Evolutionary conservation across 148 eudicot genomes (phyloP), one percentile per base, ranked within the genome.

Genomic region (Chenopodium berlandieri): DNA sequence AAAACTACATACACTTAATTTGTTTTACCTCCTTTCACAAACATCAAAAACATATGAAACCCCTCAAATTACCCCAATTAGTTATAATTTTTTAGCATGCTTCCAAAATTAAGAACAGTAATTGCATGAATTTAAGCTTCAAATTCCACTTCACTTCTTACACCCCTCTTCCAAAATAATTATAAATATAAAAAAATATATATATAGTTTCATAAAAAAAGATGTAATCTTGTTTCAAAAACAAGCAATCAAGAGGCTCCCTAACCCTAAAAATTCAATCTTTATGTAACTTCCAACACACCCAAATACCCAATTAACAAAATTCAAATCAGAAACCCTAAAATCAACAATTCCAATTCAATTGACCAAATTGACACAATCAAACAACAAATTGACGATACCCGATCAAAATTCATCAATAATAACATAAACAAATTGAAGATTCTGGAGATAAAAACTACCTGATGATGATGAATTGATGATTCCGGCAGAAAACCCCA

Each of bases 291-390:
- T 30, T 52, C 56, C 44, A 40, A 6, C 31, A 30, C 30, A 27
- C 77, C 76, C 31, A 73, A 47, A 30, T 20, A 27, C 77, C 76
- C 31, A 73, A 47, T n/a, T 12, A n/a, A 73, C 76, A 34, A 20
- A 34, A 71, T 23, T 50, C 54, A 37, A 70, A 69, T 25, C 76
- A 19, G 22, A 16, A 71, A 40, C 69, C 78, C 72, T 11, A 46
- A 73, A 71, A 69, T 50, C 63, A 14, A 23, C 6, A 17, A 34
- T 34, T 13, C 40, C 3, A 12, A 40, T 54, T 54, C 75, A 70
- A 79, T 31, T 10, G 6, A 65, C 37, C 22, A 56, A 27, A 31
- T 37, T 9, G 13, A 20, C 66, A 22, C 7, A 62, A 22, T 22
- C 66, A 22, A 62, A 62, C 66, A 62, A 22, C 66, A 62, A 67